A percentile compares a stretch with the other conserved stretches of the same genome.
Conservation (phyloP, 2,329 filamentous ascomycete genomes). For the Sarocladium strictum region DNA sequence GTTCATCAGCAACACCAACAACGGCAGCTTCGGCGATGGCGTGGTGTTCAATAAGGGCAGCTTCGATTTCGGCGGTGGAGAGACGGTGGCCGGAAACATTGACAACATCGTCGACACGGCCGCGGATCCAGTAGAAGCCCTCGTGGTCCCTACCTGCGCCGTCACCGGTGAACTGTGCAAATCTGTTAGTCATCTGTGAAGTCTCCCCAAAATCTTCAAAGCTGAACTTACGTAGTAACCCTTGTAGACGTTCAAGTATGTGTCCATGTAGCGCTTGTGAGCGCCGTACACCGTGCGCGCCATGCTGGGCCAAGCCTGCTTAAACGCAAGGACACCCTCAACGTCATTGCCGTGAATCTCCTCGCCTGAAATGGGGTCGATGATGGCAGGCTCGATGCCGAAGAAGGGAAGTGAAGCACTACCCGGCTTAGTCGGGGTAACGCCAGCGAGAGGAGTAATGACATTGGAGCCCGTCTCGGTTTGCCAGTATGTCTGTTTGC, state of each 20-base stretch:
- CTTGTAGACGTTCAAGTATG: constrained; percentile 95
- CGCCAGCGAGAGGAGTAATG: constrained; percentile 85
- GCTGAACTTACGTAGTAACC: constrained; percentile 81
- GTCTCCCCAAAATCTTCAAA: no score
- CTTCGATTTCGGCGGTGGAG: constrained; percentile 96
- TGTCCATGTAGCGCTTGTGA: constrained; percentile 98
- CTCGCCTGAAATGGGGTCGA: constrained; percentile 90
- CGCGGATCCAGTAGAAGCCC: constrained; percentile 99
- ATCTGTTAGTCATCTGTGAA: no score
- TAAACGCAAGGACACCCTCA: constrained; percentile 93
- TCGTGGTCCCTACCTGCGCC: constrained; percentile 95
- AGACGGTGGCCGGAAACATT: constrained; percentile 96
- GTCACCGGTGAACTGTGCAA: constrained; percentile 87
- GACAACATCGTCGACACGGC: constrained; percentile 96
- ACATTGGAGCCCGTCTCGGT: constrained; percentile 97
- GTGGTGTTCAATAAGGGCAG: constrained; percentile 87
- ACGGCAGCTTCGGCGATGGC: constrained; percentile 91
- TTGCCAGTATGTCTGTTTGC: constrained; percentile 91
- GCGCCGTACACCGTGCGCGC: constrained; percentile 95
- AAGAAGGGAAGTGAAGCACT: constrained; percentile 97
- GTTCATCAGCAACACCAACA: constrained; percentile 85
- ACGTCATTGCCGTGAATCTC: constrained; percentile 95
- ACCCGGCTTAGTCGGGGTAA: constrained; percentile 94
- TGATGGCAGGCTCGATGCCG: constrained; percentile 94
- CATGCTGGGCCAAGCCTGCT: constrained; percentile 98